Base-by-base conservation (phyloP, 148 eudicot genomes). In the Chenopodium berlandieri region DNA sequence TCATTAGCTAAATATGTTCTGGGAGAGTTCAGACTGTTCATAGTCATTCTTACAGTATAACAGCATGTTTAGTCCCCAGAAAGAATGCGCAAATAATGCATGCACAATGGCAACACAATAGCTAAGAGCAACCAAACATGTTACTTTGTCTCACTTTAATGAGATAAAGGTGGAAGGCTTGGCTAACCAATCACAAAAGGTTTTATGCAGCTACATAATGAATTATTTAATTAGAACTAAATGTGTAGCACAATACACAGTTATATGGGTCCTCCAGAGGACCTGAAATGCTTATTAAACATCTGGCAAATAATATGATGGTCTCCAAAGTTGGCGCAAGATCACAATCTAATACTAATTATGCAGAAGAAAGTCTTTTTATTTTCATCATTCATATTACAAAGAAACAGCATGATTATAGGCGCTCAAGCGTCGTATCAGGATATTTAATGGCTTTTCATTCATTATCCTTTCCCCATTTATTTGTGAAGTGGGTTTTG, bases 41-140 rank as follows among this genome's bases (percentile, higher is more conserved):
- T 37, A 68, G 27, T 4, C 71, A 14, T 67, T 67, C 20, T 67
- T 67, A 30, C 67, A 67, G 40, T 17, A 31, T 40, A 27, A 69
- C 22, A 69, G 47, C 71, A 69, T 22, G 7, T 34, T 17, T 1
- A 40, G 2, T 71, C 48, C 25, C 74, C 0, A 71, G 40, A 17
- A 17, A 71, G 17, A 71, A 71, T 67, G 20, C 37, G 23, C 23
- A 71, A 7, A 40, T 20, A 19, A 71, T 14, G 46, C n/a, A 46
- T 47, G 76, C 76, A 73, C 76, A 73, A 71, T 25, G 19, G 6
- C 76, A 73, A 13, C 27, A 20, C 60, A 34, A 34, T 70, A 60
- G 27, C 70, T n/a, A 63, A 77, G 56, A n/a, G 56, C 71, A 77
- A 77, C 23, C 71, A 40, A 77, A 64, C 80, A 77, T 60, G 66